Evolutionary conservation across 352 stramenopile genomes (phyloP).

Genomic region (Stramenopiles sp.): DNA sequence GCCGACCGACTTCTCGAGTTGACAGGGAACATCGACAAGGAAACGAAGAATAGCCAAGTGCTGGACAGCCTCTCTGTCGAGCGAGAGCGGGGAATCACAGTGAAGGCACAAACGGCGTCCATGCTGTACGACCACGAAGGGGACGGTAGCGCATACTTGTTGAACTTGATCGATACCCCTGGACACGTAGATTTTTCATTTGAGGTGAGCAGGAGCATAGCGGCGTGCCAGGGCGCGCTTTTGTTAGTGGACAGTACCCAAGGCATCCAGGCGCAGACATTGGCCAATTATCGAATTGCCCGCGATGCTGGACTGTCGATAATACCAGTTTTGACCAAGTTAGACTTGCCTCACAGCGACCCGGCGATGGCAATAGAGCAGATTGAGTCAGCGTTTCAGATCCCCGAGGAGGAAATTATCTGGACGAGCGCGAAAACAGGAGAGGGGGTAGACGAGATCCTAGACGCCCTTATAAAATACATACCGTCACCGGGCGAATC

Average conservation of each 20-base stretch:
- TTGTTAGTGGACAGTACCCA: conserved; percentile 90
- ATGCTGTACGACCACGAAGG: conserved; percentile 65
- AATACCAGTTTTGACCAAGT: conserved; percentile 89
- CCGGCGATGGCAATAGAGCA: conserved; percentile 32
- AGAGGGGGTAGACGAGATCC: conserved; percentile 45
- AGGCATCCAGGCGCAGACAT: conserved; percentile 91
- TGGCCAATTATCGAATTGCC: conserved; percentile 82
- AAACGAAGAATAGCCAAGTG: no score
- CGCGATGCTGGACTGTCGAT: conserved; percentile 87
- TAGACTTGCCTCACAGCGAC: conserved; percentile 88
- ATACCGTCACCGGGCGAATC: conserved; percentile 37
- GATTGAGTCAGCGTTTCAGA: no score
- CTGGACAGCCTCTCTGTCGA: conserved; percentile 87
- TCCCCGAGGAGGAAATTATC: conserved; percentile 76
- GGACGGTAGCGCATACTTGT: conserved; percentile 55
- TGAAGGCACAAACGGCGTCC: conserved; percentile 89
- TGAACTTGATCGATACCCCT: conserved; percentile 92
- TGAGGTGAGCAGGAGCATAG: conserved; percentile 83
- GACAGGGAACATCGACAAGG: conserved; percentile 57
- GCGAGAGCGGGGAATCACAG: conserved; percentile 90
- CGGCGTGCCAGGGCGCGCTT: conserved; percentile 87
- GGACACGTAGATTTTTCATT: conserved; percentile 95
- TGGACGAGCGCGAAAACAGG: conserved; percentile 82
- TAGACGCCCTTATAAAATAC: conserved; percentile 48
- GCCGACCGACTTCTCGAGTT: conserved; percentile 64